These are phyloP conservation scores for Plantago major DNA, from an alignment of 257 asterid species.

Conservation along the genomic window DNA sequence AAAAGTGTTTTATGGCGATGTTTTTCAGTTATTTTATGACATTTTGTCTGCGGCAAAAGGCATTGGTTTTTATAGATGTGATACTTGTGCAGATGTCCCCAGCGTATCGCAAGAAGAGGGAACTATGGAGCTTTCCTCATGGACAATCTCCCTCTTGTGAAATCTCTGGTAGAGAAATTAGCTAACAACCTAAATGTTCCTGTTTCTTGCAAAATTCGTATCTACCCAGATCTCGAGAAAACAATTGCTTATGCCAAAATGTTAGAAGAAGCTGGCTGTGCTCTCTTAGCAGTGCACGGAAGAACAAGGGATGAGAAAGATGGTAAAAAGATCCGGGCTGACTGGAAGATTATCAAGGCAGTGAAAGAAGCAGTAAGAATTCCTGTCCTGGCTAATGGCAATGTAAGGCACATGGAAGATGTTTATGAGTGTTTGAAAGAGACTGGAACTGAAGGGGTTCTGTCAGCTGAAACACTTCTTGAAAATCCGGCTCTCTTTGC, in stretches of 20 bases:
- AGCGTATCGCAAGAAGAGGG: slow-evolving; percentile 87
- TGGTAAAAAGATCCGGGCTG: slow-evolving; percentile 82
- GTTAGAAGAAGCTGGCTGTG: slow-evolving; percentile 95
- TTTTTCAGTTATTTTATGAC: no score
- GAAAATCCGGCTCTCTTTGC: slow-evolving; percentile 95
- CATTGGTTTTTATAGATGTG: not conserved
- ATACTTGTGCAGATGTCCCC: slow-evolving; percentile 68
- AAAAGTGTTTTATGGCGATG: not conserved
- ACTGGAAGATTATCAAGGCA: slow-evolving; percentile 78
- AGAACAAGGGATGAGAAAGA: slow-evolving; percentile 93
- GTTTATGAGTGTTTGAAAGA: slow-evolving; percentile 61
- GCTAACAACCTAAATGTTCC: slow-evolving; percentile 69
- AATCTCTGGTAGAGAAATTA: slow-evolving; percentile 77
- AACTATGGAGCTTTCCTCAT: slow-evolving; percentile 95
- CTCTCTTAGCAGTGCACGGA: slow-evolving; percentile 92
- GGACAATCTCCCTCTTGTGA: slow-evolving; percentile 90
- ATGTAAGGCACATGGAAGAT: slow-evolving; percentile 73
- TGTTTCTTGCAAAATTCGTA: slow-evolving; percentile 84
- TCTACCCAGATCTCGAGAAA: slow-evolving; percentile 70
- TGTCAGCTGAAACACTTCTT: slow-evolving; percentile 90
- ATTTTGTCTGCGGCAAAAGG: no score
- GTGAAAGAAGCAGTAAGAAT: slow-evolving; percentile 76
- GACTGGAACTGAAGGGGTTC: slow-evolving; percentile 80
- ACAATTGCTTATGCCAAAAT: slow-evolving; percentile 87
- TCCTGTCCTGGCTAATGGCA: slow-evolving; percentile 93